Conservation (phyloP, 2,329 filamentous ascomycete species). For the Colletotrichum eleusines region DNA sequence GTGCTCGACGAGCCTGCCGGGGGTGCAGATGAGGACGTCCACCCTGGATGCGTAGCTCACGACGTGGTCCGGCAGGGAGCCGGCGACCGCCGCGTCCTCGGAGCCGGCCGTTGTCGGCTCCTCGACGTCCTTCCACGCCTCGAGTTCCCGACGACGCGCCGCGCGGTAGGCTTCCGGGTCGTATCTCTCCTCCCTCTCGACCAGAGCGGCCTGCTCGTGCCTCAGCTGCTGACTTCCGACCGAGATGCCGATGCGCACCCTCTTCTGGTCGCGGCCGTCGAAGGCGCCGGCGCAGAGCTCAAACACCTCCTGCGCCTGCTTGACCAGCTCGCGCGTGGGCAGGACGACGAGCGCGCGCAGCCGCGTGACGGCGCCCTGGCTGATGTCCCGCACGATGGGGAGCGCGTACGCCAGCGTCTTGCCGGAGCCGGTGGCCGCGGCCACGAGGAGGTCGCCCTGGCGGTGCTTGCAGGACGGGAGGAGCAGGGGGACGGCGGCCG, state of each 20-base stretch:
- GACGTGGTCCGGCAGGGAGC: conserved; percentile 70
- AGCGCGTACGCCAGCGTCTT: conserved; percentile 94
- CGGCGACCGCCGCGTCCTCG: conserved; percentile 54
- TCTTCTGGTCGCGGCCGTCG: conserved; percentile 67
- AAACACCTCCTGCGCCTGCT: conserved; percentile 83
- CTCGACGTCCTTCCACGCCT: conserved; percentile 59
- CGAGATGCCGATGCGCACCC: conserved; percentile 83
- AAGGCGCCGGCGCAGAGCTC: conserved; percentile 78
- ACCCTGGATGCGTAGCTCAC: conserved; percentile 77
- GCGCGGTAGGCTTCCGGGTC: conserved; percentile 70
- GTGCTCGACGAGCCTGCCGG: conserved; percentile 92
- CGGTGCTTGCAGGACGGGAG: conserved; percentile 72
- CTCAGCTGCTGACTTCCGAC: conserved; percentile 84
- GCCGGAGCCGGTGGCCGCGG: conserved; percentile 93
- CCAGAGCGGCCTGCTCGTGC: conserved; percentile 65
- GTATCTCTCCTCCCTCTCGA: conserved; percentile 67
- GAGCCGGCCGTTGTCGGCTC: conserved; percentile 53
- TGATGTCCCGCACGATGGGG: conserved; percentile 84
- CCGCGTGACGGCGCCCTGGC: conserved; percentile 71
- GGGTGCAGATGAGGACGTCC: conserved; percentile 91
- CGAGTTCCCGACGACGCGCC: conserved; percentile 55
- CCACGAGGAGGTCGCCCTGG: conserved; percentile 85
- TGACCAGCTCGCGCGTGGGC: conserved; percentile 90
- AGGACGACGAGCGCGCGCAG: conserved; percentile 87
- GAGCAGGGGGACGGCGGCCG: conserved; percentile 83